Evolutionary conservation across 1,284 basidiomycete species (phyloP), one percentile per base, ranked within the genome.

Genomic region (Macrocystidia cucumis): DNA sequence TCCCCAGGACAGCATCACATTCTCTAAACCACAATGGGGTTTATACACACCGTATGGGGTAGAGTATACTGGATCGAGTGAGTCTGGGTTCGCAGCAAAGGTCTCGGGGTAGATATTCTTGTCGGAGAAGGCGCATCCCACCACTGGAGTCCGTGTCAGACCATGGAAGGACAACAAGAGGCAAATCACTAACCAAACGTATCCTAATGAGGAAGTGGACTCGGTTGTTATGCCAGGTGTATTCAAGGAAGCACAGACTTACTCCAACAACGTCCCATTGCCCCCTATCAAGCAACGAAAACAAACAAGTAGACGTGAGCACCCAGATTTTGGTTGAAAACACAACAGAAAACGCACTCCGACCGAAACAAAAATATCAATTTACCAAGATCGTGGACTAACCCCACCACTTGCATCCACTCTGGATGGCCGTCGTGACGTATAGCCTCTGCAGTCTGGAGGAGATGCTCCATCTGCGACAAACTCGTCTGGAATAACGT

Each of bases 201-300:
- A 53, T 91, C 89, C 84, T 83, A 42, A 37, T n/a, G n/a, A n/a
- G n/a, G n/a, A n/a, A n/a, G n/a, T n/a, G n/a, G n/a, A n/a, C n/a
- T n/a, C n/a, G n/a, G n/a, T n/a, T n/a, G n/a, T n/a, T n/a, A n/a
- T n/a, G n/a, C n/a, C n/a, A n/a, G n/a, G n/a, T n/a, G 36, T 22
- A 21, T 9, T 27, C 23, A 12, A 20, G 38, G 35, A 23, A 29
- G 21, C 21, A 19, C 13, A 28, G 33, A 65, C 76, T 53, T 56
- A 84, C 81, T 34, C 84, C 89, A 21, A 91, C 90, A 35, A 92
- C 89, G 44, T 91, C 90, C 91, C 90, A 93, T 59, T 92, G 89
- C 3, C 90, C 88, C 9, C 28, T 29, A 29, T 8, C 7, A 25
- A 25, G 12, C 23, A 12, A 12, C 12, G 9, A 9, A 25, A n/a